phyloP scores from a whole-genome alignment of 2,329 filamentous ascomycete genomes.

The Curvularia eragrostidis region DNA sequence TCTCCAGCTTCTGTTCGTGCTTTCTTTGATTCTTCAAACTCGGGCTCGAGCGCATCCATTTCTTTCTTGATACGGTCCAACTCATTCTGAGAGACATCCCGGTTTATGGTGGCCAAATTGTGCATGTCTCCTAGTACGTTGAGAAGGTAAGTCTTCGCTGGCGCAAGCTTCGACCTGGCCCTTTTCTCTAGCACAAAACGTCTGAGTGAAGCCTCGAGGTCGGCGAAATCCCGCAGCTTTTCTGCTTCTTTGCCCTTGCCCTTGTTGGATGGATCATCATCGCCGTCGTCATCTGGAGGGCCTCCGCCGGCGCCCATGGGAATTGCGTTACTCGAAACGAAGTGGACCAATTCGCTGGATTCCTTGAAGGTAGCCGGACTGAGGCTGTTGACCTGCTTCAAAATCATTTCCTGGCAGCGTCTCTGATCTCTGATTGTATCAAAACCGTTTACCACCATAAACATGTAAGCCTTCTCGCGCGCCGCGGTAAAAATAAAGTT shows the following conservation, averaged over 20 bases:
- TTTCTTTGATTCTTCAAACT: slow-evolving; percentile 82
- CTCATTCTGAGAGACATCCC: slow-evolving; percentile 84
- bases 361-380: slow-evolving; percentile 95
- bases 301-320: slow-evolving; percentile 63
- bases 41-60: slow-evolving; percentile 81
- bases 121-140: slow-evolving; percentile 91
- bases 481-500: slow-evolving; percentile 97
- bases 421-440: slow-evolving; percentile 93
- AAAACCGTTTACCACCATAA: slow-evolving; percentile 98
- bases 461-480: slow-evolving; percentile 96
- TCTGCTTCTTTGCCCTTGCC: slow-evolving; percentile 76
- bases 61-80: slow-evolving; percentile 82
- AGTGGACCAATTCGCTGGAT: slow-evolving; percentile 89
- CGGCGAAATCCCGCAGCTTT: slow-evolving; percentile 87
- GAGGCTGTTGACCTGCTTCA: slow-evolving; percentile 86
- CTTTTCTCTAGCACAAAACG: slow-evolving; percentile 96
- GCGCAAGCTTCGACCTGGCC: slow-evolving; percentile 91
- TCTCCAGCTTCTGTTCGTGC: slow-evolving; percentile 81
- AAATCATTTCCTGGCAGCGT: slow-evolving; percentile 87
- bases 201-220: slow-evolving; percentile 84
- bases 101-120: slow-evolving; percentile 82
- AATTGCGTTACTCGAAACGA: slow-evolving; percentile 96
- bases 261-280: slow-evolving; percentile 56
- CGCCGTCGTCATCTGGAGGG: slow-evolving; percentile 47
- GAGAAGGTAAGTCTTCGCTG: slow-evolving; percentile 91